Conservation (phyloP, 2,329 filamentous ascomycete genomes). For the Hypoxylon sp. region DNA sequence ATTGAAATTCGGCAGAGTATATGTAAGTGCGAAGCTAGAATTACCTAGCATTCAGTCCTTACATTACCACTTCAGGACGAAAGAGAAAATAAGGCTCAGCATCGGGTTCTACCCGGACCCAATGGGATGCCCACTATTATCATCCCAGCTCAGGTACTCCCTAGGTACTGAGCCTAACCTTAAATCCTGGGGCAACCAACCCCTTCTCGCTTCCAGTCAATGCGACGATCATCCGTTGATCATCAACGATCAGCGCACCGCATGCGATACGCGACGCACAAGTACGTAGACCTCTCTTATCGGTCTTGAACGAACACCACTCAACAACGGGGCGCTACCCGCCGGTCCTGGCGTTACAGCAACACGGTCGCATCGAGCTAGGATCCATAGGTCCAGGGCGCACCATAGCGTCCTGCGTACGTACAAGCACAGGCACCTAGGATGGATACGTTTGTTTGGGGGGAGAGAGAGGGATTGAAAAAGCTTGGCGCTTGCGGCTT, state of each 20-base stretch:
- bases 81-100: background rate
- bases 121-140: background rate
- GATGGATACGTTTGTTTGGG: background rate
- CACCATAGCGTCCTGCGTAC: too few species aligned
- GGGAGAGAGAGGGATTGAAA: too few species aligned
- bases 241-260: background rate
- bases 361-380: slow-evolving; percentile 16
- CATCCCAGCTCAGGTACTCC: background rate
- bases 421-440: too few species aligned
- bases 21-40: background rate
- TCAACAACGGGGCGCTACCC: too few species aligned
- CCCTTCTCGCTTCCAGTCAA: background rate
- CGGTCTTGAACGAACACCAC: too few species aligned
- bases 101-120: slow-evolving; percentile 11
- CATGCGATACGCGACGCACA: background rate
- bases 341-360: slow-evolving; percentile 20
- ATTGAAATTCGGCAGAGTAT: too few species aligned
- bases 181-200: background rate
- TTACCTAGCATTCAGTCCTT: background rate
- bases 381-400: slow-evolving; percentile 16
- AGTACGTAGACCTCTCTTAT: too few species aligned
- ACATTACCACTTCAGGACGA: too few species aligned
- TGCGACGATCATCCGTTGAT: background rate
- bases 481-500: slow-evolving; percentile 43
- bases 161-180: background rate